Percentiles rank a stretch among this genome's conserved stretches.
Evolutionary conservation across 75 land plant species (phyloP).

Genomic region (Picea glauca): DNA sequence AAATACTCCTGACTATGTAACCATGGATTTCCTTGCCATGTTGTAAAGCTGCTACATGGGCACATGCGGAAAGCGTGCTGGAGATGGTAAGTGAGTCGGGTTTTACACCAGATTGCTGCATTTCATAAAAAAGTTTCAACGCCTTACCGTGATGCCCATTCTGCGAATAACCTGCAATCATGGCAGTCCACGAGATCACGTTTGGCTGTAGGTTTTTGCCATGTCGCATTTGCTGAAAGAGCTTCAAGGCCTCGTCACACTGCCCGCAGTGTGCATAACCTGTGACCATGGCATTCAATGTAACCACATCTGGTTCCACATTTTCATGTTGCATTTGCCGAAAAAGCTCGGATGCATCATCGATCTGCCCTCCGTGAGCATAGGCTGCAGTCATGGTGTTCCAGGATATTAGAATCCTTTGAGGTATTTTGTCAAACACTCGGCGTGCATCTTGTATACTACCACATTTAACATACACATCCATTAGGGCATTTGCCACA

Average conservation of each 20-base stretch:
- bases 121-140: conserved; percentile 20
- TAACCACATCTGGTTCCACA: conserved; percentile 28
- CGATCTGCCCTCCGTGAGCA: conserved; percentile 15
- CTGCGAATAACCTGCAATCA: conserved; percentile 30
- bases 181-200: conserved; percentile 24
- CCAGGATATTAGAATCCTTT: conserved; percentile 29
- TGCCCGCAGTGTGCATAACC: conserved; percentile 30
- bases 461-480: conserved; percentile 28
- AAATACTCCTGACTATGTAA: conserved; percentile 7
- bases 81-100: conserved; percentile 29
- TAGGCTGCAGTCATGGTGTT: conserved; percentile 42
- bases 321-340: conserved; percentile 30
- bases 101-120: conserved; percentile 24
- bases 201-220: conserved; percentile 20
- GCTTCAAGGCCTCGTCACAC: conserved; percentile 22
- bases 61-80: conserved; percentile 31
- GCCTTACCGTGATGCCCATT: conserved; percentile 27
- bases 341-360: conserved; percentile 11
- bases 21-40: conserved; percentile 21
- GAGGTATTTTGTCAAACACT: conserved; percentile 19
- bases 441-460: conserved; percentile 13
- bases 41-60: conserved; percentile 14
- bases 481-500: conserved; percentile 25
- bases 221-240: conserved; percentile 18
- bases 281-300: conserved; percentile 34